Evolutionary conservation across 192 early-diverging fungal genomes (phyloP), one percentile per base, ranked within the genome.

Genomic region (Allomyces javanicus): DNA sequence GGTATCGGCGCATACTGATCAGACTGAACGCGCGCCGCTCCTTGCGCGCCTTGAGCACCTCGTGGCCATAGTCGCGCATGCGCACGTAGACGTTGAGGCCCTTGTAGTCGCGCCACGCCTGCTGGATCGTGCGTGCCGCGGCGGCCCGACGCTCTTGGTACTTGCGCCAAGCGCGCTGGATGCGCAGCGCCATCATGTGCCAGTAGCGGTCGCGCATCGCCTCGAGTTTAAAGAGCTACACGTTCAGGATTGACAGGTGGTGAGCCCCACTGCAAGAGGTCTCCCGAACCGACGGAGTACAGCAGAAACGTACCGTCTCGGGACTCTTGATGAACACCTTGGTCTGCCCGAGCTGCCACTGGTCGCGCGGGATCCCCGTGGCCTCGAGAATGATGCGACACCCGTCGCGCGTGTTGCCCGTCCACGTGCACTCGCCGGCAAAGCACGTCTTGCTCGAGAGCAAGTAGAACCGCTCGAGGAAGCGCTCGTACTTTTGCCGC

Each of bases 261-360:
- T 40, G 33, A 40, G 33, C 33, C 7, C 33, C 3, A 4, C 4
- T 26, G 26, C 26, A 26, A 26, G 26, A 40, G 7, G 9, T 0
- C 33, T 7, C 7, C 9, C 5, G 33, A 40, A 9, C 33, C 3
- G 9, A 40, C 33, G 3, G 33, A 40, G 9, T 3, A 40, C 26
- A 40, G 64, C 10, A 1, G 62, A 24, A 21, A 44, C 40, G 55
- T 69, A 89, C 74, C 5, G 89, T 91, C 72, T 99, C 96, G 24
- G 96, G 96, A 45, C 87, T 85, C 58, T 93, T 87, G 73, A 99
- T 92, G 74, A 99, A 99, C 21, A 89, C 85, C 78, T 99, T 99
- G 63, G 87, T 88, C 4, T 81, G 83, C 40, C 96, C 96, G 64
- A 99, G 81, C 75, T 97, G 94, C 93, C 94, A 99, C 73, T 96